Conservation (phyloP, 345 rosid species). For the Lenwebbia sp. region DNA sequence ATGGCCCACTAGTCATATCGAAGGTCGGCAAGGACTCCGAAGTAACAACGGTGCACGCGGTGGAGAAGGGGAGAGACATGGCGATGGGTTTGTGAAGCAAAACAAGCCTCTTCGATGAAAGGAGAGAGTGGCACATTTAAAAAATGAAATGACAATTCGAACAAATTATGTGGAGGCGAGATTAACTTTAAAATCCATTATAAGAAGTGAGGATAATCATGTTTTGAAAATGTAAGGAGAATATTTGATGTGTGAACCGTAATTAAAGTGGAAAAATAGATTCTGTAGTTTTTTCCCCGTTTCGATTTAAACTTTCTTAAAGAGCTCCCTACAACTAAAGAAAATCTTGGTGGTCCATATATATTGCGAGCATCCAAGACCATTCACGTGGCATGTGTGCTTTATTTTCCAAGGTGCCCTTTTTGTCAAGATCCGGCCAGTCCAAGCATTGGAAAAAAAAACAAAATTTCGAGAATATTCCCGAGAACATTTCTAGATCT, state of each 20-base stretch:
- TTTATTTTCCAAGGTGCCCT: neutral
- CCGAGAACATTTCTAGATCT: neutral
- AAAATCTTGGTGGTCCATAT: neutral
- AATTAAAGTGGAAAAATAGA: neutral
- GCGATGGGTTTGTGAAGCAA: neutral
- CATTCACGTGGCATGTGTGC: neutral
- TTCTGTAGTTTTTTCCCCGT: neutral
- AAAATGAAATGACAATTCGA: neutral
- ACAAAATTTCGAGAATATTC: neutral
- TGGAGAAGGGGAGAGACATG: neutral
- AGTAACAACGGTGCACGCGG: neutral
- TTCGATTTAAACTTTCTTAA: neutral
- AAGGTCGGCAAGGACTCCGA: neutral
- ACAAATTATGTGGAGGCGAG: neutral
- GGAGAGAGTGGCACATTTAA: neutral
- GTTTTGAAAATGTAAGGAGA: neutral
- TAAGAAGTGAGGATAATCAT: neutral
- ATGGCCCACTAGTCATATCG: neutral
- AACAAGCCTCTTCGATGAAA: neutral
- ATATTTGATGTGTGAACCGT: neutral
- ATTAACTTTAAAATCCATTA: neutral
- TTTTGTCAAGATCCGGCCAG: neutral
- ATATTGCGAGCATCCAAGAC: neutral
- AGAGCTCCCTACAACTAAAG: neutral
- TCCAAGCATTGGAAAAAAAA: neutral